Evolutionary conservation across 495 filamentous ascomycete genomes (phyloP).

Genomic region (Penicillium fimorum): DNA sequence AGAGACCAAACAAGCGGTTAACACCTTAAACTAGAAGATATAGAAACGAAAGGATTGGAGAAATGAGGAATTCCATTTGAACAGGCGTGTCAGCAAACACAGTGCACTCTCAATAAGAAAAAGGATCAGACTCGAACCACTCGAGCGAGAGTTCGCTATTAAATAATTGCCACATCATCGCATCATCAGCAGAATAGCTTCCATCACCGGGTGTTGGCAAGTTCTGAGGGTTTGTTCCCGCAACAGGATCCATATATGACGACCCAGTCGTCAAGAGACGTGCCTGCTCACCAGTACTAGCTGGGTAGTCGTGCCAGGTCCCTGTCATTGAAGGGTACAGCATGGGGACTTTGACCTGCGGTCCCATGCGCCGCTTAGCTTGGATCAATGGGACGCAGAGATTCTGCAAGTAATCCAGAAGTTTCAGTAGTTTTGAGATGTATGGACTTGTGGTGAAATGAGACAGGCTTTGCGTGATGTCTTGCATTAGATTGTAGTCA

Average conservation of each 20-base stretch:
- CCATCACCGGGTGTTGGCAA: conserved; percentile 2
- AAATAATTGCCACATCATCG: conserved; percentile 33
- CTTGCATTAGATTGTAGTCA: conserved; percentile 29
- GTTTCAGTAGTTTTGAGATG: conserved; percentile 21
- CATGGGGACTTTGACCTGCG: conserved; percentile 9
- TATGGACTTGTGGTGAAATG: conserved; percentile 26
- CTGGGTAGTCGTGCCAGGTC: neutral
- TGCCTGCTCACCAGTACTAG: neutral
- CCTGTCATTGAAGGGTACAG: conserved; percentile 14
- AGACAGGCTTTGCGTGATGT: conserved; percentile 22
- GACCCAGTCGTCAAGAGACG: neutral
- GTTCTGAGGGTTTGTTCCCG: neutral
- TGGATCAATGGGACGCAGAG: conserved; percentile 29
- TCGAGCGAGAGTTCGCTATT: conserved; percentile 30
- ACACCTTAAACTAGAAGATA: neutral
- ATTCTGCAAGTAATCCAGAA: conserved; percentile 22
- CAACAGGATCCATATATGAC: neutral
- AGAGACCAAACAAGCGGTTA: neutral
- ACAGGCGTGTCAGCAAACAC: neutral
- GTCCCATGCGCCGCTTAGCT: conserved; percentile 13
- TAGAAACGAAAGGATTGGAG: neutral
- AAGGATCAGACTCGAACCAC: conserved; percentile 21
- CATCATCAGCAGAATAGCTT: conserved; percentile 17
- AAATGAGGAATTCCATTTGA: neutral
- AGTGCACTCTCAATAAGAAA: neutral